Percentiles rank a stretch among this genome's conserved stretches.
These are phyloP conservation scores for Ramaria rubella DNA, from an alignment of 768 basidiomycete genomes.

Conservation along the genomic window DNA sequence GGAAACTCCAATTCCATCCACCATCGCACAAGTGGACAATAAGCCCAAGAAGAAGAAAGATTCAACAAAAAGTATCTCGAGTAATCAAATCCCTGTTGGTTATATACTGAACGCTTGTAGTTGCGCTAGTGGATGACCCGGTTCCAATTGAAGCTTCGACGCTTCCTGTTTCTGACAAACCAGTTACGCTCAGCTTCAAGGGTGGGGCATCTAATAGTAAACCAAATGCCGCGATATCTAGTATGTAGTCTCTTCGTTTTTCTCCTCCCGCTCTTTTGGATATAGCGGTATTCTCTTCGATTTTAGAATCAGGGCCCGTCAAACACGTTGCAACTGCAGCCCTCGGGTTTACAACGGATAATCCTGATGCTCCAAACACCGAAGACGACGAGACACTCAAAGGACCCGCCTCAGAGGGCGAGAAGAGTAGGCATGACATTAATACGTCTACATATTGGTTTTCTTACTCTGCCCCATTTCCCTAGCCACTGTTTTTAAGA, in stretches of 20 bases:
- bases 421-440: constrained; percentile 41
- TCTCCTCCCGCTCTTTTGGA: not conserved
- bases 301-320: not conserved
- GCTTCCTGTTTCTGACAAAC: constrained; percentile 72
- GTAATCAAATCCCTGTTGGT: not conserved
- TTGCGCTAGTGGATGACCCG: constrained; percentile 21
- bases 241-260: constrained; percentile 13
- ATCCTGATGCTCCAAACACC: constrained; percentile 30
- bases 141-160: constrained; percentile 51
- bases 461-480: not conserved
- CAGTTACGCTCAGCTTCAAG: constrained; percentile 73
- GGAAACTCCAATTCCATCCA: constrained; percentile 36
- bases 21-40: constrained; percentile 35
- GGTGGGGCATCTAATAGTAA: constrained; percentile 12
- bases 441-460: not conserved
- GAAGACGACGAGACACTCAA: constrained; percentile 31
- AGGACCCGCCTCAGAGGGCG: constrained; percentile 27
- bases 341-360: constrained; percentile 68
- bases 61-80: constrained; percentile 43
- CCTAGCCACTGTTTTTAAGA: constrained; percentile 41
- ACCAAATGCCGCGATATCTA: constrained; percentile 31
- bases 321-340: constrained; percentile 16
- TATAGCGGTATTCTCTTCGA: too few relatives aligned
- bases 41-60: constrained; percentile 48
- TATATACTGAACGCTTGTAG: constrained; percentile 15